Evolutionary conservation across 2,329 filamentous ascomycete species (phyloP).

Genomic region (Fusarium sp.): DNA sequence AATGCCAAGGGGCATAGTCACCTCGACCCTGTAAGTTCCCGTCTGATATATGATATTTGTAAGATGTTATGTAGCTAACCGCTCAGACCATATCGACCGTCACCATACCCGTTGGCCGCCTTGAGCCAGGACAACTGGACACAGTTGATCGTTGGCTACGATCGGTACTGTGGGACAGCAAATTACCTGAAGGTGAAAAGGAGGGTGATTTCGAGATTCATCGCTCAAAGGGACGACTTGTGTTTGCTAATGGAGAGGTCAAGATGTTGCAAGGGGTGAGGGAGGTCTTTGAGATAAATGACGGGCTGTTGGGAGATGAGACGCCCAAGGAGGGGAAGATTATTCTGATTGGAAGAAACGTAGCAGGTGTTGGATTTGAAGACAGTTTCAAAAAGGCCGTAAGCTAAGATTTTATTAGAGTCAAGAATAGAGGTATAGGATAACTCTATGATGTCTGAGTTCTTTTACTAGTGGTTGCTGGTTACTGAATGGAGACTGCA

Average conservation of each 20-base stretch:
- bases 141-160: conserved; percentile 84
- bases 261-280: conserved; percentile 91
- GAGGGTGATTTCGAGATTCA: conserved; percentile 77
- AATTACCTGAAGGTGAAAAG: conserved; percentile 60
- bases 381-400: conserved; percentile 52
- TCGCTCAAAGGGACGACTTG: conserved; percentile 83
- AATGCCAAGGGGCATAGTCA: conserved; percentile 85
- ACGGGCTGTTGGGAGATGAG: conserved; percentile 56
- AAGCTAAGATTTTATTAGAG: conserved; percentile 7
- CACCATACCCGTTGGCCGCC: conserved; percentile 71
- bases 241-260: conserved; percentile 69
- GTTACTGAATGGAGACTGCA: not conserved
- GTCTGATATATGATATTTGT: not conserved
- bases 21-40: conserved; percentile 77
- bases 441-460: not conserved
- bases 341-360: conserved; percentile 69
- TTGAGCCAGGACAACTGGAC: conserved; percentile 67
- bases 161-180: conserved; percentile 83
- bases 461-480: not conserved
- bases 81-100: conserved; percentile 83
- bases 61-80: conserved; percentile 24
- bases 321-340: conserved; percentile 62
- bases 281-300: conserved; percentile 92
- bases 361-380: conserved; percentile 63
- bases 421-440: not conserved